Conservation (phyloP, 768 basidiomycete species). For the Pleurotus giganteus region DNA sequence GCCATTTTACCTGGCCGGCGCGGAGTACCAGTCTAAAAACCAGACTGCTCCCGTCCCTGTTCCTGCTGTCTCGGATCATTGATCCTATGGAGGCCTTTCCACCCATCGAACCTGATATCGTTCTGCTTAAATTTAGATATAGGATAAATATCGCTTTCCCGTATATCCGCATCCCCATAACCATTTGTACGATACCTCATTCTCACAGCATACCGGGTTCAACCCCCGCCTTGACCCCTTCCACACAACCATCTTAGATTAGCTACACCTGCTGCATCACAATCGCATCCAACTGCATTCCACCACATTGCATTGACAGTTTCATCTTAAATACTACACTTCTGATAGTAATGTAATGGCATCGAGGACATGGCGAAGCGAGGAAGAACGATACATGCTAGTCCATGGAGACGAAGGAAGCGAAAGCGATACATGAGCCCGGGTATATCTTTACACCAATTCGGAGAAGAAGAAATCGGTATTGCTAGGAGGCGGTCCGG, state of each 20-base stretch:
- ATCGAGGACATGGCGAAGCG: background rate
- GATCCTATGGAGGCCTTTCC: slow-evolving; percentile 9
- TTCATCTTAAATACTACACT: slow-evolving; percentile 3
- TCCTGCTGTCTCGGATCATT: slow-evolving; percentile 14
- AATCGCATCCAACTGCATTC: slow-evolving; percentile 26
- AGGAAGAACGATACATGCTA: background rate
- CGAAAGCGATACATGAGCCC: background rate
- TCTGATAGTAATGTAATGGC: background rate
- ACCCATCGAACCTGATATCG: slow-evolving; percentile 12
- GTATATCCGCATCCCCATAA: slow-evolving; percentile 17
- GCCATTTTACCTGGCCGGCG: slow-evolving; percentile 79
- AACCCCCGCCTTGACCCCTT: slow-evolving; percentile 66
- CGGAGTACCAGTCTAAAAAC: slow-evolving; percentile 47
- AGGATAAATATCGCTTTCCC: slow-evolving; percentile 6
- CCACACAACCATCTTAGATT: slow-evolving; percentile 17
- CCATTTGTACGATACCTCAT: slow-evolving; percentile 25
- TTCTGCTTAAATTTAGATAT: background rate
- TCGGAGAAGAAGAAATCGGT: slow-evolving; percentile 89
- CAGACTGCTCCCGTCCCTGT: slow-evolving; percentile 26
- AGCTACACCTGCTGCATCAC: slow-evolving; percentile 12
- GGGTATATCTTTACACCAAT: slow-evolving; percentile 26
- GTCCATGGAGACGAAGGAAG: background rate
- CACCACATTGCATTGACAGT: background rate
- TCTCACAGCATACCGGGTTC: slow-evolving; percentile 65
- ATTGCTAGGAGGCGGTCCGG: slow-evolving; percentile 78